Base-by-base conservation (phyloP, 2,329 filamentous ascomycete species). In the Exophiala dermatitidis region DNA sequence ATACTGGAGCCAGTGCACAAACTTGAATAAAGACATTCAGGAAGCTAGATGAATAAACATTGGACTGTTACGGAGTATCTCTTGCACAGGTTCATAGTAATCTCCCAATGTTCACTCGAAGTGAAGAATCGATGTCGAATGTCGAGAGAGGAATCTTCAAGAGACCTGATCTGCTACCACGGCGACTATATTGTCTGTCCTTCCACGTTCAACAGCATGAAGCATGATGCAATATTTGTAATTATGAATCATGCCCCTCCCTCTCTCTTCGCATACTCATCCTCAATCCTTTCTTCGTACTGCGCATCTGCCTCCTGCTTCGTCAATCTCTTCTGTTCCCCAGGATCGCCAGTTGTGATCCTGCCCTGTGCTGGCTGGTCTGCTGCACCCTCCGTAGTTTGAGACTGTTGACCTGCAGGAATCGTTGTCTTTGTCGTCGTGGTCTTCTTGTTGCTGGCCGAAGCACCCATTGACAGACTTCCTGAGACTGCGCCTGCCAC, bases 221-320 rank as follows among this genome's bases (percentile, higher is more conserved):
- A 34, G 33, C 10, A 34, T 10, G 33, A 34, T 10, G 33, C 5
- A 10, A 34, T 6, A 2, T 10, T 6, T 34, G 2, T 6, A 12
- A 41, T 26, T 34, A 10, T 6, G 12, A 41, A 6, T 59, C 48
- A 59, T 41, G 57, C 57, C 33, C 57, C 57, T 8, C 57, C 57
- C 42, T 74, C 72, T 46, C 71, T 61, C 68, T 73, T 72, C 53
- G 70, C 69, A 63, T 73, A 72, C 61, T 76, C 73, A 44, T 73
- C 72, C 63, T 73, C 73, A 63, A 75, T 74, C 9, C 70, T 67
- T 61, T 74, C 72, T 56, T 72, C 67, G 55, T 74, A 75, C 38
- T 71, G 54, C 8, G 67, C 65, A 54, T 74, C 72, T 1, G 56
- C 59, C 26, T 59, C 19, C 26, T 46, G 48, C 48, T 60, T 57